Evolutionary conservation across 2,329 filamentous ascomycete genomes (phyloP).

Genomic region (Diplodia sapinea): DNA sequence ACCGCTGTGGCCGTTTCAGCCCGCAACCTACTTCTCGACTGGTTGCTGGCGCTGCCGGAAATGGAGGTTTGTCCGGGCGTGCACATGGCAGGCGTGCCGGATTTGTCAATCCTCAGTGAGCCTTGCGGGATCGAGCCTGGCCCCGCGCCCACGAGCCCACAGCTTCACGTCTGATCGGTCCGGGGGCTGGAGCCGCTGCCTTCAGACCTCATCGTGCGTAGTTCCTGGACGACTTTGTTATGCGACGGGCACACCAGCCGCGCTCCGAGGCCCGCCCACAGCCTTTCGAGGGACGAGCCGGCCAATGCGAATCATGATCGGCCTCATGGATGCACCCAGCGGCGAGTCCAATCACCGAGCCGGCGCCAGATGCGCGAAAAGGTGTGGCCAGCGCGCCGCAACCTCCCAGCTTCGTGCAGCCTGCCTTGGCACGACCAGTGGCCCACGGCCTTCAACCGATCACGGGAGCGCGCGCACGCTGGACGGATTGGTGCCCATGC

Average conservation of each 20-base stretch:
- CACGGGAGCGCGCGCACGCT: conserved; percentile 13
- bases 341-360: conserved; percentile 29
- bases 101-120: conserved; percentile 21
- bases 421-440: conserved; percentile 20
- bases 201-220: conserved; percentile 2
- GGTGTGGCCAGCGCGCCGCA: conserved; percentile 21
- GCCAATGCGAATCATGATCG: conserved; percentile 31
- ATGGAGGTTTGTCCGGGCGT: conserved; percentile 3
- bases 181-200: conserved; percentile 22
- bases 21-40: conserved; percentile 25
- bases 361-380: conserved; percentile 23
- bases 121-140: conserved; percentile 7
- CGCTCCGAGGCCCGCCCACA: conserved; percentile 22
- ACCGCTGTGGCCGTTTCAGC: conserved; percentile 23
- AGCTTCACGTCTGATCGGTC: conserved; percentile 22
- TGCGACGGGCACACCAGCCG: conserved; percentile 23
- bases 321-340: conserved; percentile 29
- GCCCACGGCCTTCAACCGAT: background rate
- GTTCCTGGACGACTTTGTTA: conserved; percentile 1
- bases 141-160: conserved; percentile 12
- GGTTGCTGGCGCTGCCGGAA: conserved; percentile 23
- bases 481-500: conserved; percentile 1
- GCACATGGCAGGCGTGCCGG: conserved; percentile 14
- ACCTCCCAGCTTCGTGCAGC: conserved; percentile 16
- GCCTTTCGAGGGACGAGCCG: conserved; percentile 29